These are phyloP conservation scores for Naganishia friedmannii DNA, from an alignment of 768 basidiomycete species.

Conservation along the genomic window DNA sequence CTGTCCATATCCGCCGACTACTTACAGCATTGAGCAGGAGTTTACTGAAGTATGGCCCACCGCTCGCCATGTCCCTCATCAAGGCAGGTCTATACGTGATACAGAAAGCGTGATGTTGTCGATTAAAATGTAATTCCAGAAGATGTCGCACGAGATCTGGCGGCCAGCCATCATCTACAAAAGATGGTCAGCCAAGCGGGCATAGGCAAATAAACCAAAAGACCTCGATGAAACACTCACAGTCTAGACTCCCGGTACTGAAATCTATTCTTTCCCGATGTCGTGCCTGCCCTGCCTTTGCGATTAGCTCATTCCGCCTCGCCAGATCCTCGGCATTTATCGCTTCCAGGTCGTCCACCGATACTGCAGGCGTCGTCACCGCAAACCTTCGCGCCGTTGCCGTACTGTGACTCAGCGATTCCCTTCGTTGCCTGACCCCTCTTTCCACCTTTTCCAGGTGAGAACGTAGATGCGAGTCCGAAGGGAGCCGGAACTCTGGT, in stretches of 20 bases:
- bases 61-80: slow-evolving; percentile 35
- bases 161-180: slow-evolving; percentile 31
- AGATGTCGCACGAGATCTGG: slow-evolving; percentile 37
- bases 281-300: slow-evolving; percentile 14
- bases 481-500: slow-evolving; percentile 6
- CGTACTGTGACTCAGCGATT: not conserved
- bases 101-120: slow-evolving; percentile 37
- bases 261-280: slow-evolving; percentile 25
- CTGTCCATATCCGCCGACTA: not conserved
- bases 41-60: slow-evolving; percentile 35
- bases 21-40: slow-evolving; percentile 36
- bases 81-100: slow-evolving; percentile 39
- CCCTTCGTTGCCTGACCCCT: not conserved
- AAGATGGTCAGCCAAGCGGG: not conserved
- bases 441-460: slow-evolving; percentile 11
- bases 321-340: slow-evolving; percentile 17
- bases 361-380: not conserved
- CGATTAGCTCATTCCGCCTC: slow-evolving; percentile 25
- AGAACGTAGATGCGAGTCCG: slow-evolving; percentile 13
- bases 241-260: slow-evolving; percentile 3
- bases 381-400: not conserved
- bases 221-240: not conserved
- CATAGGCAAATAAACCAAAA: no score
- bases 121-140: slow-evolving; percentile 37
- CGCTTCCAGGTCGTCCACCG: not conserved